Conservation (phyloP, 2,329 filamentous ascomycete genomes). For the Diaporthe sp. region DNA sequence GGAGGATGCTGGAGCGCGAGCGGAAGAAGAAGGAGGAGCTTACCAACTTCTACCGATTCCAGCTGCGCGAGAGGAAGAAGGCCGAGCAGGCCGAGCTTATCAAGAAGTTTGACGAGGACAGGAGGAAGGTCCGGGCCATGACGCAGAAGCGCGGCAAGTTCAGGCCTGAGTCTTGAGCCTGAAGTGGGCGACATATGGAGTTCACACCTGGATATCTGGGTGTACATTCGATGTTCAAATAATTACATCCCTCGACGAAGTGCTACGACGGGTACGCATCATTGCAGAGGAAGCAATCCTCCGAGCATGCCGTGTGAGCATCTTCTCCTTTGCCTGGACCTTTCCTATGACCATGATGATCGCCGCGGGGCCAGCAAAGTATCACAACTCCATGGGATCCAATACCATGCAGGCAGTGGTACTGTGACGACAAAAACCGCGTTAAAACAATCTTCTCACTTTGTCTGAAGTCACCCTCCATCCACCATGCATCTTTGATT, state of each 20-base stretch:
- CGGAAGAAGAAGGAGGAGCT: conserved; percentile 71
- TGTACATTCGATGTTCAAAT: not conserved
- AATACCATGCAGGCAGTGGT: conserved; percentile 39
- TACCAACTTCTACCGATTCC: conserved; percentile 86
- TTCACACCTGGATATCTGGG: not conserved
- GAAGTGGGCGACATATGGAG: no score
- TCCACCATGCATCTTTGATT: no score
- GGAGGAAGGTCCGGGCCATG: conserved; percentile 76
- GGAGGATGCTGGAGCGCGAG: conserved; percentile 71
- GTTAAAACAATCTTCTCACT: conserved; percentile 51
- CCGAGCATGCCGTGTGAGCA: not conserved
- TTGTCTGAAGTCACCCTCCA: conserved; percentile 36
- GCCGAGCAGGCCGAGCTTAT: conserved; percentile 76
- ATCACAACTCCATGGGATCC: conserved; percentile 40
- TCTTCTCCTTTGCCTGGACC: conserved; percentile 2
- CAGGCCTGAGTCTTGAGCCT: conserved; percentile 56
- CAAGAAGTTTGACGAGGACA: conserved; percentile 81
- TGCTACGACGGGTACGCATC: not conserved
- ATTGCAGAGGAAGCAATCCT: rapidly evolving
- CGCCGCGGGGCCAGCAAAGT: conserved; percentile 52
- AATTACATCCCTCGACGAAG: not conserved
- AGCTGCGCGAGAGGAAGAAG: conserved; percentile 83
- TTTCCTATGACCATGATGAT: conserved; percentile 46
- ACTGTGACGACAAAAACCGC: conserved; percentile 63
- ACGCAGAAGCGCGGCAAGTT: conserved; percentile 73